Base-by-base conservation (phyloP, 2,329 filamentous ascomycete genomes). In the Torrubiella hemipterigena region DNA sequence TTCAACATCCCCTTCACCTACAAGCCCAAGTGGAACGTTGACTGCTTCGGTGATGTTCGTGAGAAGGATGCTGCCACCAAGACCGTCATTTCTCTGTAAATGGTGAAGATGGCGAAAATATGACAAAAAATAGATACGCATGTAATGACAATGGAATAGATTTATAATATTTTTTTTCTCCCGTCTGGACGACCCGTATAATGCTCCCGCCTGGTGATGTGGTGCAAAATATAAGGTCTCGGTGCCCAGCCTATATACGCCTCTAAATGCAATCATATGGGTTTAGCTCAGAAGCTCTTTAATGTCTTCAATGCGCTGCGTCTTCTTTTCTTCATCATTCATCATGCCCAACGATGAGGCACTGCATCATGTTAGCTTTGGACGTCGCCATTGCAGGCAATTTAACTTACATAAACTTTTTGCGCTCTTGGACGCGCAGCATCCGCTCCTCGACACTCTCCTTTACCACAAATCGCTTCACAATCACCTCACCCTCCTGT, bases 291-390 rank as follows among this genome's bases (percentile, higher is more conserved):
- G 68, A 43, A 98, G 61, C 55, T 95, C 82, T 56, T 81, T 89
- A 42, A 96, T 86, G 57, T 98, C 91, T 53, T 95, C 89, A 40
- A 96, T 87, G 23, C 85, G 68, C 52, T 91, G 81, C 38, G 85
- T 63, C 50, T 78, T 85, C 69, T 91, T 94, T 55, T 95, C 87
- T 41, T 95, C 87, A 38, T 95, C 86, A 33, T 69, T 81, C 74
- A 94, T 93, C 76, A 98, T 89, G 2, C 91, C 91, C 20, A 98
- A 60, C 0, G 83, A 91, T 12, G 82, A 87, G n/a, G 91, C 91
- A 59, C 87, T 93, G 36, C 29, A 15, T 18, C 38, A 36, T 37
- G 42, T 51, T 32, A 51, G 42, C 24, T 41, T 18, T n/a, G n/a
- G n/a, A n/a, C n/a, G n/a, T n/a, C n/a, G n/a, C n/a, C n/a, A n/a